Percentiles rank a stretch among this genome's conserved stretches.
phyloP scores from a whole-genome alignment of 2,329 filamentous ascomycete species.

The Alternaria panax region DNA sequence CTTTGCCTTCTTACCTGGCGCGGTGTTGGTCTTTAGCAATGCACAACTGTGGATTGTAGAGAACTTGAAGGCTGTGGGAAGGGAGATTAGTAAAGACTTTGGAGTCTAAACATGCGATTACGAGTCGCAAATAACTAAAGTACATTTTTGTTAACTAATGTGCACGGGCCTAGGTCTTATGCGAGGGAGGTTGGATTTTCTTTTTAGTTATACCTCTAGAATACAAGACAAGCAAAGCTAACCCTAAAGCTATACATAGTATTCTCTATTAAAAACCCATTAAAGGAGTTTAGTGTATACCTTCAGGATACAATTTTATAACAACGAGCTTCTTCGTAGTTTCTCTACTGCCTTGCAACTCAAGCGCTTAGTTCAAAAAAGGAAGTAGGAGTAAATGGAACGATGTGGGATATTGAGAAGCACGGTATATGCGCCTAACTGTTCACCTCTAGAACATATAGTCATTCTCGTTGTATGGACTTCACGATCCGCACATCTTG shows the following conservation, averaged over 20 bases:
- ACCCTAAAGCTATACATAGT: too few species aligned
- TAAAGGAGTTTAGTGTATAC: too few species aligned
- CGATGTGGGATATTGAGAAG: neutral
- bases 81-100: slow-evolving; percentile 48
- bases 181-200: too few species aligned
- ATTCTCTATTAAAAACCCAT: too few species aligned
- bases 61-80: slow-evolving; percentile 42
- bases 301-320: too few species aligned
- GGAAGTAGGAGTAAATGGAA: neutral
- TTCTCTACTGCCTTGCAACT: neutral
- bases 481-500: neutral
- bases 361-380: neutral
- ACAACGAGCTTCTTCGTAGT: too few species aligned
- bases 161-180: neutral
- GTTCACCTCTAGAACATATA: neutral
- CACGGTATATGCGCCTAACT: neutral
- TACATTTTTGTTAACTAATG: neutral
- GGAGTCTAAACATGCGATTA: slow-evolving; percentile 16
- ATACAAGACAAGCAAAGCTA: too few species aligned
- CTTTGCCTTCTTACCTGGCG: slow-evolving; percentile 48
- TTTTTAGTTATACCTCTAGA: too few species aligned
- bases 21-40: slow-evolving; percentile 47
- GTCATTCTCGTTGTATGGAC: neutral
- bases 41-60: slow-evolving; percentile 48
- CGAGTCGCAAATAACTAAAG: neutral